Percentiles rank a stretch among this genome's conserved stretches.
Evolutionary conservation across 148 eudicot genomes (phyloP).

Genomic region (Persicaria tinctoria): DNA sequence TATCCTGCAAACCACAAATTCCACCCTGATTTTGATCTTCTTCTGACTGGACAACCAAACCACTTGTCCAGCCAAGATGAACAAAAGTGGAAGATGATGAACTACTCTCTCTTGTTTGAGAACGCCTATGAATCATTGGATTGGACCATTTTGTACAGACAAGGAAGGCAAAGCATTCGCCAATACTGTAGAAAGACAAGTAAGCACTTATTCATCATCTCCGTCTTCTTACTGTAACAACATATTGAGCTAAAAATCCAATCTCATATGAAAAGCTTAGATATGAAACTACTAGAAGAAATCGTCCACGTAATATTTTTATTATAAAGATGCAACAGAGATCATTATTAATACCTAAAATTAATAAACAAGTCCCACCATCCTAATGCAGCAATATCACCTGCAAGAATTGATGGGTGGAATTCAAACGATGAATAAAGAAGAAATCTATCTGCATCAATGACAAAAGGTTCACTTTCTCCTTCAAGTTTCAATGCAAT

Average conservation of each 20-base stretch:
- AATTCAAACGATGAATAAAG: not conserved
- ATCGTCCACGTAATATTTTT: not conserved
- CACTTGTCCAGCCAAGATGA: conserved; percentile 74
- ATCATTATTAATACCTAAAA: conserved; percentile 49
- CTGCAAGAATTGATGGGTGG: conserved; percentile 28
- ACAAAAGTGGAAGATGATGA: conserved; percentile 60
- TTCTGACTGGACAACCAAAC: conserved; percentile 52
- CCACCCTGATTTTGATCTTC: conserved; percentile 47
- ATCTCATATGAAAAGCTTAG: not conserved
- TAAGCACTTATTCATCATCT: not conserved
- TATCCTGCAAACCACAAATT: conserved; percentile 67
- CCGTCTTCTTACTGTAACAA: not conserved
- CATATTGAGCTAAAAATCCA: not conserved
- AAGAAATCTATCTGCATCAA: not conserved
- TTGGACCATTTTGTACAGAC: conserved; percentile 98
- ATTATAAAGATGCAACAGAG: not conserved
- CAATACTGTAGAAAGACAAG: conserved; percentile 51
- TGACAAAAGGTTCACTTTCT: not conserved
- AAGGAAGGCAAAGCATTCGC: conserved; percentile 96
- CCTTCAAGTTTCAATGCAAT: not conserved
- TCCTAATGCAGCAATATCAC: conserved; percentile 73
- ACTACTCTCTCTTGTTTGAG: conserved; percentile 39
- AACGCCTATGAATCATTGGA: conserved; percentile 66
- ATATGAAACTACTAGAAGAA: not conserved
- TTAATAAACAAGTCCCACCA: conserved; percentile 96